Evolutionary conservation across 352 stramenopile species (phyloP).

Genomic region (Globisporangium uncinulatum): DNA sequence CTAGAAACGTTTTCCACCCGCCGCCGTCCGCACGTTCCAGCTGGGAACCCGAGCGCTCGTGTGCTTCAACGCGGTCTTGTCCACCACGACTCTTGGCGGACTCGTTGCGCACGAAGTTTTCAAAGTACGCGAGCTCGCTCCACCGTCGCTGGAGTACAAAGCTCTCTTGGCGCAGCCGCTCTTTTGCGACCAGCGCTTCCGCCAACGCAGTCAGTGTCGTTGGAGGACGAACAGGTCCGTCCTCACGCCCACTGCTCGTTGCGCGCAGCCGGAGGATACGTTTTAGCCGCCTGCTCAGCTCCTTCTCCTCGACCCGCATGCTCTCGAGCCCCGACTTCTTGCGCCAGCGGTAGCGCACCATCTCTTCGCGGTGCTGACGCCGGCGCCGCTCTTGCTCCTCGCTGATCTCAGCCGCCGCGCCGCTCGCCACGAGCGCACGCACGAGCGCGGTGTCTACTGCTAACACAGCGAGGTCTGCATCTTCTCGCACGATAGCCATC

Average conservation of each 20-base stretch:
- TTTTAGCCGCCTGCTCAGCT: background rate
- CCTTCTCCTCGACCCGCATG: slow-evolving; percentile 4
- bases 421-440: slow-evolving; percentile 3
- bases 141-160: background rate
- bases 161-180: slow-evolving; percentile 3
- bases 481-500: no score
- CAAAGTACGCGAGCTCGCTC: background rate
- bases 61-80: no score
- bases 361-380: background rate
- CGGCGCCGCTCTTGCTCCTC: background rate
- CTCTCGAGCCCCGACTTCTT: background rate
- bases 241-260: no score
- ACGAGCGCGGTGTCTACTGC: slow-evolving; percentile 3
- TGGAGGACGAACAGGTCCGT: background rate
- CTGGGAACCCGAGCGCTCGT: no score
- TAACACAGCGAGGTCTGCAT: no score
- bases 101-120: background rate
- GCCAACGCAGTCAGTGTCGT: background rate
- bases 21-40: background rate
- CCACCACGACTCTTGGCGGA: no score
- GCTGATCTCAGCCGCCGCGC: slow-evolving; percentile 1
- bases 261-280: background rate
- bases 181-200: slow-evolving; percentile 1
- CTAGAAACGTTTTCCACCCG: slow-evolving; percentile 5
- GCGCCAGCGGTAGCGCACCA: slow-evolving; percentile 5